Base-by-base conservation (phyloP, 208 protist species). In the Acanthamoeba pearcei region DNA sequence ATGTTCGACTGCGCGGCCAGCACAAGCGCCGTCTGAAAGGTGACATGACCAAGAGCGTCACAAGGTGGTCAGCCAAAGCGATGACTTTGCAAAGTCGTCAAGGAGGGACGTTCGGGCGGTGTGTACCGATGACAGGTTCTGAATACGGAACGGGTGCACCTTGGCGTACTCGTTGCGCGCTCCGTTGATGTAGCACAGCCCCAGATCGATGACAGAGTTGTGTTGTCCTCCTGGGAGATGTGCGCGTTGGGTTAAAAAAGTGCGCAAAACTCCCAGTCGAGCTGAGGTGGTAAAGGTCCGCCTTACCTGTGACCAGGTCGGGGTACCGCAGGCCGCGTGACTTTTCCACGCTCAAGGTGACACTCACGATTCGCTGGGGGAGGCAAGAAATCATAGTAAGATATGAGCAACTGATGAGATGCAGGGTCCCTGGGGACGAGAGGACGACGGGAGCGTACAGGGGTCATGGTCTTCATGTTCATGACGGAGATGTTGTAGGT, bases 1-100 rank as follows among this genome's bases (percentile, higher is more conserved):
- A 96, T 35, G 90, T 96, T 96, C 13, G 91, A 94, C 76, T 95
- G 91, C 24, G 95, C 72, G 19, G 94, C 68, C 19, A 96, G 95
- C 66, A 74, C 68, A 6, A 93, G 60, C 27, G 57, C 53, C 8
- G 38, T 93, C 89, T 93, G 32, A 1, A 74, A 9, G 60, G 70
- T 10, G 70, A 10, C 1, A 22, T n/a, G 70, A 57, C 12, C 17
- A 27, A 88, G 17, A 9, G 53, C 13, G 53, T 42, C 10, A 51
- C 1, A 2, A 1, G 46, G 19, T 35, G 72, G 3, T 12, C 70
- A 27, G 35, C 10, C n/a, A 80, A 15, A 9, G 46, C 46, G 46
- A 49, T 49, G 9, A 12, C 46, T 49, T 12, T 49, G 94, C 92
- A 13, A 95, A 27, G 51, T 68, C 78, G 53, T 96, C 85, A 51